A percentile compares a stretch with the other conserved stretches of the same genome.
These are phyloP conservation scores for Lactarius evosmus DNA, from an alignment of 768 basidiomycete species.

Conservation along the genomic window DNA sequence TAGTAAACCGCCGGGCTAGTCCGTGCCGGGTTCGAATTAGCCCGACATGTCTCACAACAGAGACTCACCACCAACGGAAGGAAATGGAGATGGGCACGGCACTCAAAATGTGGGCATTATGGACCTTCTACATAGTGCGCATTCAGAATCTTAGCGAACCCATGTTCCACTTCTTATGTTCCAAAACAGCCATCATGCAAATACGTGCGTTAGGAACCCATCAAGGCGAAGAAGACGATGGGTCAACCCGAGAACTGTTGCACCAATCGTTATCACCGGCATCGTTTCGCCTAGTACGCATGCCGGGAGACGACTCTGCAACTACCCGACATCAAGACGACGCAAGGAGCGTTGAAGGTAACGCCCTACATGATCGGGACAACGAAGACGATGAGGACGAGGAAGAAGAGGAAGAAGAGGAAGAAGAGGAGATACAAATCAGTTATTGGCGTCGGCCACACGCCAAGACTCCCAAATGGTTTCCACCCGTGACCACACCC, in stretches of 20 bases:
- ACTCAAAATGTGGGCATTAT: slow-evolving; percentile 6
- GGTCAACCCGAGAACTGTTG: not conserved
- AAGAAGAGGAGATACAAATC: slow-evolving; percentile 32
- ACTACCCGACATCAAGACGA: not conserved
- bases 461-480: slow-evolving; percentile 37
- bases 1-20: not conserved
- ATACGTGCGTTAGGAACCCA: not conserved
- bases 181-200: slow-evolving; percentile 10
- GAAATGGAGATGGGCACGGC: not conserved
- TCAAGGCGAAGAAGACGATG: not conserved
- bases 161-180: not conserved
- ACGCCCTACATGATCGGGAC: slow-evolving; percentile 32
- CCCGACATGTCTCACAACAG: slow-evolving; percentile 5
- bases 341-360: not conserved
- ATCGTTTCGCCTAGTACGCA: slow-evolving; percentile 15
- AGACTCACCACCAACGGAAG: slow-evolving; percentile 1
- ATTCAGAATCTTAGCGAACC: not conserved
- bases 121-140: slow-evolving; percentile 17
- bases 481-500: slow-evolving; percentile 49
- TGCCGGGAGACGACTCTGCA: not conserved
- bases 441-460: slow-evolving; percentile 19
- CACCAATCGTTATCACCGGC: slow-evolving; percentile 12
- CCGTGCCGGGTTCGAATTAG: not conserved
- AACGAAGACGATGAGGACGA: slow-evolving; percentile 40
- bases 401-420: slow-evolving; percentile 37